These are phyloP conservation scores for Celoporthe dispersa DNA, from an alignment of 2,329 filamentous ascomycete genomes.

Conservation along the genomic window DNA sequence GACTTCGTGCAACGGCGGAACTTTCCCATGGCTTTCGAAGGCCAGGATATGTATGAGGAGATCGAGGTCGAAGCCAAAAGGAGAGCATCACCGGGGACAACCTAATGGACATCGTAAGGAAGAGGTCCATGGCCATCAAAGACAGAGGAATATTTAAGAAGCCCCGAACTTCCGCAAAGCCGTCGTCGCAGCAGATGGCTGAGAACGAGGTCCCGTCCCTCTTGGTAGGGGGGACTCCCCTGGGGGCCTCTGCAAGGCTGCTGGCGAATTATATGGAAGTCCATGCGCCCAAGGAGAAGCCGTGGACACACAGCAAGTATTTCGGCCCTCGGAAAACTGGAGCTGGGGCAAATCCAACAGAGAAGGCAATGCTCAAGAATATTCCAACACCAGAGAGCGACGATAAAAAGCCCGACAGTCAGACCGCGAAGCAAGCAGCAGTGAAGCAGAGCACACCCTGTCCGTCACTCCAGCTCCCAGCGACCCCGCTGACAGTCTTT, in stretches of 20 bases:
- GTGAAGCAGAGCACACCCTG: constrained; percentile 21
- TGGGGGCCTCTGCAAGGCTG: constrained; percentile 24
- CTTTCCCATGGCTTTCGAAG: constrained; percentile 30
- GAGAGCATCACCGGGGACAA: background rate
- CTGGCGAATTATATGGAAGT: constrained; percentile 36
- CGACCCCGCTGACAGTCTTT: constrained; percentile 32
- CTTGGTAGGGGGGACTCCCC: constrained; percentile 18
- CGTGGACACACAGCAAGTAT: constrained; percentile 32
- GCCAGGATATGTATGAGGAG: constrained; percentile 32
- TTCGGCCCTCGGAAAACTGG: constrained; percentile 19
- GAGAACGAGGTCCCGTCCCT: background rate
- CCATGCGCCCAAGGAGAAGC: constrained; percentile 33
- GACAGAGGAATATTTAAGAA: background rate
- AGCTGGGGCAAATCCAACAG: background rate
- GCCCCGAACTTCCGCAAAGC: background rate
- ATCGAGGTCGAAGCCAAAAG: constrained; percentile 22
- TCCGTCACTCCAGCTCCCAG: constrained; percentile 27
- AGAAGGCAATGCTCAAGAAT: background rate
- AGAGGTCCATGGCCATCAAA: constrained; percentile 7
- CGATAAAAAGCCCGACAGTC: background rate
- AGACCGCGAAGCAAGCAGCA: background rate
- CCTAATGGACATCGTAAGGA: constrained; percentile 1
- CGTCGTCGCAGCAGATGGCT: background rate
- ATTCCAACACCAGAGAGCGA: background rate
- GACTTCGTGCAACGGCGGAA: constrained; percentile 34